Conservation (phyloP, 306 rosid species). For the Quercus gilva region DNA sequence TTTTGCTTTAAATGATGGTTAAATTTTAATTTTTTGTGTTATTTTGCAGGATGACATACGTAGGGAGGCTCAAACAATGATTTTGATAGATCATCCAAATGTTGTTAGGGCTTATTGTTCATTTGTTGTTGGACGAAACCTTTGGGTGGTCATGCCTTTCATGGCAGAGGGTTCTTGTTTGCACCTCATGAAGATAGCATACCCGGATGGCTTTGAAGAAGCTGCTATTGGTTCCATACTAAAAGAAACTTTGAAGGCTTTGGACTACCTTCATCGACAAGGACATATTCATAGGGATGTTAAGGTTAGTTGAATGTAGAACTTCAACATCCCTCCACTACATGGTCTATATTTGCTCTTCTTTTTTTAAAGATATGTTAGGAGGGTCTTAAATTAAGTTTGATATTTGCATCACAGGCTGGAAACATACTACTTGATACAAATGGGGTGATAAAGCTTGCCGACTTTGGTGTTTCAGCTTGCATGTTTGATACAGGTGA, state of each 20-base stretch:
- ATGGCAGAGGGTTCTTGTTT: constrained; percentile 97
- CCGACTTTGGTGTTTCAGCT: constrained; percentile 98
- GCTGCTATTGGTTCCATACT: constrained; percentile 73
- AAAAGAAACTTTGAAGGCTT: constrained; percentile 87
- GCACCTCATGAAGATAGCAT: constrained; percentile 91
- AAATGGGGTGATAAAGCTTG: constrained; percentile 79
- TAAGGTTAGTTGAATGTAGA: constrained; percentile 42
- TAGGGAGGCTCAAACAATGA: constrained; percentile 94
- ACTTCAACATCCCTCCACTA: background rate
- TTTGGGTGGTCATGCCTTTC: constrained; percentile 96
- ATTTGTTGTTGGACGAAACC: constrained; percentile 76
- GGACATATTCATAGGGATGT: constrained; percentile 98
- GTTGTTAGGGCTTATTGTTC: constrained; percentile 81
- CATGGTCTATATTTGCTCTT: background rate
- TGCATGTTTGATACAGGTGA: constrained; percentile 95
- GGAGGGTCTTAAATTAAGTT: constrained; percentile 6
- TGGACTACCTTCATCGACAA: constrained; percentile 85
- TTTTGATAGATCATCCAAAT: constrained; percentile 86
- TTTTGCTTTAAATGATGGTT: background rate
- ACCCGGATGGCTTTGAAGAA: constrained; percentile 89
- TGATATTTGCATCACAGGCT: constrained; percentile 46
- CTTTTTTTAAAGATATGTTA: background rate
- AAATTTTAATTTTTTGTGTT: background rate
- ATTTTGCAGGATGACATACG: constrained; percentile 66
- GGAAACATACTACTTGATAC: constrained; percentile 84